Conservation (phyloP, 2,329 filamentous ascomycete genomes). For the Venturia pyrina region DNA sequence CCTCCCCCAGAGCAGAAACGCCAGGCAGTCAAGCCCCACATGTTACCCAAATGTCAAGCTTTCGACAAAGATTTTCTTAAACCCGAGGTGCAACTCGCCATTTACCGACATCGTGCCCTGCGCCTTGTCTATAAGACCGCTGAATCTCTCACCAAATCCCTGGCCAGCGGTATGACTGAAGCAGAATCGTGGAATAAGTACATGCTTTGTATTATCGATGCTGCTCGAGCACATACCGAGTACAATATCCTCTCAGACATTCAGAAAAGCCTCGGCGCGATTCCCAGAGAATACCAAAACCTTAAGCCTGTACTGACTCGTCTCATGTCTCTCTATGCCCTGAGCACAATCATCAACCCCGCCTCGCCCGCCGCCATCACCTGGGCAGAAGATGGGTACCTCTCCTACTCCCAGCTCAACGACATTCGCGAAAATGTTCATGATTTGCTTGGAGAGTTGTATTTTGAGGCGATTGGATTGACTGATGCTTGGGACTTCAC, state of each 20-base stretch:
- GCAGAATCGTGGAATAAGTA: slow-evolving; percentile 21
- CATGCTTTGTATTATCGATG: slow-evolving; percentile 20
- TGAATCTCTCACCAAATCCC: background rate
- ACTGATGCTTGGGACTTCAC: slow-evolving; percentile 3
- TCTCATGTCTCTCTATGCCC: slow-evolving; percentile 11
- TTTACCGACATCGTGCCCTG: slow-evolving; percentile 20
- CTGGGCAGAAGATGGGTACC: slow-evolving; percentile 19
- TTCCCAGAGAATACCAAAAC: slow-evolving; percentile 12
- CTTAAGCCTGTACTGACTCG: slow-evolving; percentile 16
- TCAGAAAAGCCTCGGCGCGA: background rate
- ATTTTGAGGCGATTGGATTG: background rate
- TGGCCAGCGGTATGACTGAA: slow-evolving; percentile 11
- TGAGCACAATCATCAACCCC: slow-evolving; percentile 18
- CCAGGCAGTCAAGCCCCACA: background rate
- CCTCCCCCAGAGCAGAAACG: background rate
- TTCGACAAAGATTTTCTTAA: slow-evolving; percentile 17
- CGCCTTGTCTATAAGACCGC: slow-evolving; percentile 15
- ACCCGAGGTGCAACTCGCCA: slow-evolving; percentile 16
- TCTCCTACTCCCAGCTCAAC: slow-evolving; percentile 15
- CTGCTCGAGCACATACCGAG: slow-evolving; percentile 21
- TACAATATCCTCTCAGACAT: slow-evolving; percentile 19
- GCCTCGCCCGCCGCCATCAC: slow-evolving; percentile 19
- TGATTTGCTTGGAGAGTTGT: background rate
- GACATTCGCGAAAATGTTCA: background rate
- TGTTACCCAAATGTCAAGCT: slow-evolving; percentile 13